Evolutionary conservation across 75 land plant species (phyloP), one percentile per base, ranked within the genome.

Genomic region (Gnetum montanum): DNA sequence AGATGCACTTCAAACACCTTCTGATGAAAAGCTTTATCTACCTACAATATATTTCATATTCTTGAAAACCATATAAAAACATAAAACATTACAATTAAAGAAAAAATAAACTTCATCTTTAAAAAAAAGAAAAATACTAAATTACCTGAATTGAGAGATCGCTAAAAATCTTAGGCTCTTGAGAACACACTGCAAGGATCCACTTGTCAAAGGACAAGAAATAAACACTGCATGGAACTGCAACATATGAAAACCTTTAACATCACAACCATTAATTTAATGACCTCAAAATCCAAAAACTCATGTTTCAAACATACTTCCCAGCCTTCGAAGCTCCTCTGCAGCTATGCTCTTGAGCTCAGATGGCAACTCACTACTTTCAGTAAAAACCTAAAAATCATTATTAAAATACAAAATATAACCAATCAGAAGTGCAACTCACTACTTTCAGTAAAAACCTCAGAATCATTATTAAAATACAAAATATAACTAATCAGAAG

Each of bases 181-280:
- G 54, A 11, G 52, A 49, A 5, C 49, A 55, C 6, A 22, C 3
- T 2, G 57, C 33, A 23, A 49, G 35, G 20, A 63, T 26, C 62
- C 65, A 63, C 59, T 63, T 56, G 29, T 54, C 60, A 20, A 62
- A 62, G 19, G 58, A 55, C 44, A 63, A 54, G 16, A 54, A 63
- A 13, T 47, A 55, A 13, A 55, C 61, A 36, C 56, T 49, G 53
- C 65, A 63, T 24, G 65, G 65, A 48, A 63, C 65, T 63, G 65
- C 44, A 27, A 52, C 34, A 4, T 12, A 16, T 30, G 15, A 35
- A 20, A 62, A 3, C 0, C 45, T 10, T 0, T 38, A 56, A 20
- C 49, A 1, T 36, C 4, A 13, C n/a, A 40, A 40, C 43, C 43
- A 40, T 13, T 16, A 40, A 40, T 40, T 4, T 40, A 13, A 13